Base-by-base conservation (phyloP, 257 asterid genomes). In the Solanum sejunctum region DNA sequence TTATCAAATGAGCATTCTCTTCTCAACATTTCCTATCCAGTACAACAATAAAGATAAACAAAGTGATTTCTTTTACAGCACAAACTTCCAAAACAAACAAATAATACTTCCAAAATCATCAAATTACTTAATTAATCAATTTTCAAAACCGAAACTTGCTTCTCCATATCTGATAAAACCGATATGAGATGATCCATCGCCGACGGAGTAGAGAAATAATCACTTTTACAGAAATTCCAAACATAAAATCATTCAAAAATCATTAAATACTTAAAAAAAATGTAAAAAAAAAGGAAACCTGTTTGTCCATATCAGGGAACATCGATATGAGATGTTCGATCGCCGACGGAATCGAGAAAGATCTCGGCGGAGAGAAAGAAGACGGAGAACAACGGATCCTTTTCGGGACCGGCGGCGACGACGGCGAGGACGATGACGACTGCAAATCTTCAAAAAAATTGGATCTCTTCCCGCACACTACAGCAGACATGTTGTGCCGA, bases 391-490 rank as follows among this genome's bases (percentile, higher is more conserved):
- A 92, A 78, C 98, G 99, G 88, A 91, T 92, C 82, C 98, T 92
- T 89, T 96, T 96, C 32, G 95, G 87, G 18, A 89, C 90, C 64
- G 98, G 98, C 84, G 97, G 97, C 82, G 98, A 92, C 67, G 99
- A 93, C 77, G 98, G 45, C 52, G 98, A 92, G 67, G 99, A 93
- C 77, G 98, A 32, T 41, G 82, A 49, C 21, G 85, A 83, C 64
- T 80, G 97, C 88, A 95, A 92, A 72, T 95, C 98, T 92, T 93
- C 98, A 88, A 96, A 96, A 87, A 95, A 89, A 90, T 89, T 95
- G 88, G 98, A 92, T 92, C 99, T 96, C 98, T 96, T 96, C 83
- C 98, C 98, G 91, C 97, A 93, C 97, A 96, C 91, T 88, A 94
- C 91, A 88, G 99, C 99, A 96, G 98, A 96, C 99, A 93, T 96